A percentile compares a stretch with the other conserved stretches of the same genome.
Conservation (phyloP, 2,329 filamentous ascomycete genomes). For the Sarocladium brachiariae region DNA sequence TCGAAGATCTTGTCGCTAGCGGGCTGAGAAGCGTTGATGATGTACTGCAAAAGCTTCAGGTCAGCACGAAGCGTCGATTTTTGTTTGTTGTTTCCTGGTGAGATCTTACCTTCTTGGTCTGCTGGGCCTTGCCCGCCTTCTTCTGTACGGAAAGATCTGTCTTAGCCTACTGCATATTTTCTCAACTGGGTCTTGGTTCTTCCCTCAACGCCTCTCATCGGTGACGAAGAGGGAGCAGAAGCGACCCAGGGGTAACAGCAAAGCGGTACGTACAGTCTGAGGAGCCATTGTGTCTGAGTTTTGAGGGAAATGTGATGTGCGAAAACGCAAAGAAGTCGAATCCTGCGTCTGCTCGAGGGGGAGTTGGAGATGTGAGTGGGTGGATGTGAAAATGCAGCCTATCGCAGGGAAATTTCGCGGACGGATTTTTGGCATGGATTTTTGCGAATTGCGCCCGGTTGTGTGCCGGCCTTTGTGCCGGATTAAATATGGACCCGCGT, state of each 20-base stretch:
- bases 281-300: constrained; percentile 66
- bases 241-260: constrained; percentile 67
- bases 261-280: constrained; percentile 89
- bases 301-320: constrained; percentile 17
- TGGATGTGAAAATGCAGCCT: constrained; percentile 12
- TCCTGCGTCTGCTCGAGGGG: constrained; percentile 64
- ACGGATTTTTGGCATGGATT: constrained; percentile 7
- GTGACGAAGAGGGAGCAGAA: constrained; percentile 11
- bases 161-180: constrained; percentile 95
- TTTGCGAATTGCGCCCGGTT: constrained; percentile 4
- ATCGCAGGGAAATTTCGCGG: constrained; percentile 3
- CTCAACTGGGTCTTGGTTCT: constrained; percentile 8
- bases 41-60: constrained; percentile 63
- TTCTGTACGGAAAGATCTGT: constrained; percentile 49
- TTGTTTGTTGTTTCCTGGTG: neutral
- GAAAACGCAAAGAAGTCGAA: constrained; percentile 60
- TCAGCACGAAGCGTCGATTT: no score
- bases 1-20: constrained; percentile 99
- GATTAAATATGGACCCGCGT: no score
- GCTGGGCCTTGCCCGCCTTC: constrained; percentile 69
- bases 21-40: constrained; percentile 99
- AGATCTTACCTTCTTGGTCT: constrained; percentile 71
- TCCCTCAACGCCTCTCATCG: constrained; percentile 3
- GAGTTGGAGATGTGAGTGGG: constrained; percentile 18
- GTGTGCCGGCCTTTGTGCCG: neutral